Conservation (phyloP, 768 basidiomycete genomes). For the Phylloporus rhodoxanthus region DNA sequence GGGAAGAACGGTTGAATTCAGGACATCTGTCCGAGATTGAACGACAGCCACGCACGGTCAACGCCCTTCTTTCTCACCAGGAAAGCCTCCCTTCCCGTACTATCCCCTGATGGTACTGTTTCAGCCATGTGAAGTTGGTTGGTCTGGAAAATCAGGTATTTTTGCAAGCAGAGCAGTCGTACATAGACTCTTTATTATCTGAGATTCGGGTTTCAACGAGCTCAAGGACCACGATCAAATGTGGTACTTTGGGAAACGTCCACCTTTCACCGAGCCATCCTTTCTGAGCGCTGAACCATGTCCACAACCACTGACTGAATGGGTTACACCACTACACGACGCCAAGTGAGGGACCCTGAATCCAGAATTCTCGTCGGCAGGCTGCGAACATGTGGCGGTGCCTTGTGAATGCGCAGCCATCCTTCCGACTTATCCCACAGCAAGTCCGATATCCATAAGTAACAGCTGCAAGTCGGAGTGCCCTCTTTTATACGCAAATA, state of each 20-base stretch:
- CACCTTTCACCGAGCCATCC: neutral
- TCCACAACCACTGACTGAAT: neutral
- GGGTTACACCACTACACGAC: too few species aligned
- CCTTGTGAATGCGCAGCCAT: too few species aligned
- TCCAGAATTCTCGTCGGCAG: too few species aligned
- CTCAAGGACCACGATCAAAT: neutral
- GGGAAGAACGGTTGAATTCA: conserved; percentile 6
- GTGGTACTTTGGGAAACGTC: neutral
- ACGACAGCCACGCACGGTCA: conserved; percentile 31
- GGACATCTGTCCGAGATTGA: conserved; percentile 7
- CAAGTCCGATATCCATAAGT: too few species aligned
- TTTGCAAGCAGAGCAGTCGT: neutral
- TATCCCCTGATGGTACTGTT: conserved; percentile 6
- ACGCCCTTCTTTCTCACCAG: conserved; percentile 31
- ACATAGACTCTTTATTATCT: neutral
- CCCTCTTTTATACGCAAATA: too few species aligned
- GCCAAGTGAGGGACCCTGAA: too few species aligned
- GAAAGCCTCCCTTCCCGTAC: conserved; percentile 8
- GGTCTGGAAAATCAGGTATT: neutral
- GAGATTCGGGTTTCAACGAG: neutral
- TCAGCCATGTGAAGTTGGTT: conserved; percentile 18
- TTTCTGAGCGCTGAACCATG: neutral
- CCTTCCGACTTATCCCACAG: too few species aligned
- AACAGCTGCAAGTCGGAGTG: too few species aligned
- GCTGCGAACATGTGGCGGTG: too few species aligned